Base-by-base conservation (phyloP, 2,329 filamentous ascomycete genomes). In the Tolypocladium ovalisporum region DNA sequence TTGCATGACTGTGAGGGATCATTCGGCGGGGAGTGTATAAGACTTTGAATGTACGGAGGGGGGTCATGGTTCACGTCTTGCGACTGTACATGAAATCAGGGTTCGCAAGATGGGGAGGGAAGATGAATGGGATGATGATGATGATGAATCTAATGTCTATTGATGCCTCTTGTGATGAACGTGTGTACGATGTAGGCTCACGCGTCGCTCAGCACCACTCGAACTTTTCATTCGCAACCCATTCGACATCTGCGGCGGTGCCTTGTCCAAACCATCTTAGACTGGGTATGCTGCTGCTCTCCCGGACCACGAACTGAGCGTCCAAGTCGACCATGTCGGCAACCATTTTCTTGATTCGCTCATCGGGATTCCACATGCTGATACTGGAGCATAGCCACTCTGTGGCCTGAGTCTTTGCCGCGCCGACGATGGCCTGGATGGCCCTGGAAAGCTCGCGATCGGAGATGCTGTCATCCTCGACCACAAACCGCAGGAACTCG, bases 321-420 rank as follows among this genome's bases (percentile, higher is more conserved):
- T 78, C 67, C 19, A 90, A 63, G 10, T 76, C 77, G 2, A 74
- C 71, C 17, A 62, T 63, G 32, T 65, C 67, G 42, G 76, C 70
- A 1, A 85, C 71, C 44, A 87, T 64, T 19, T 69, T 61, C 67
- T 68, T 68, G 32, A 85, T 68, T 61, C 78, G 65, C 8, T 81
- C 74, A 4, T 80, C 80, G 0, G 92, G 91, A 67, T 94, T 96
- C 93, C 93, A 97, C 55, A 93, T 76, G 68, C 91, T 81, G 4
- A 96, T 82, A 52, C 83, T 79, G 44, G 79, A 76, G 73, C 90
- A 83, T 51, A 81, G 75, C 87, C 89, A 96, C 57, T 82, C 76
- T 3, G 76, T 72, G 1, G 92, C 92, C 71, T 95, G 84, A 10
- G 73, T 72, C 65, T 87, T 84, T 5, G 90, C 91, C 51, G 85